These are phyloP conservation scores for Magnolia changhungtana DNA, from an alignment of 164 flowering plant genomes.

Conservation along the genomic window DNA sequence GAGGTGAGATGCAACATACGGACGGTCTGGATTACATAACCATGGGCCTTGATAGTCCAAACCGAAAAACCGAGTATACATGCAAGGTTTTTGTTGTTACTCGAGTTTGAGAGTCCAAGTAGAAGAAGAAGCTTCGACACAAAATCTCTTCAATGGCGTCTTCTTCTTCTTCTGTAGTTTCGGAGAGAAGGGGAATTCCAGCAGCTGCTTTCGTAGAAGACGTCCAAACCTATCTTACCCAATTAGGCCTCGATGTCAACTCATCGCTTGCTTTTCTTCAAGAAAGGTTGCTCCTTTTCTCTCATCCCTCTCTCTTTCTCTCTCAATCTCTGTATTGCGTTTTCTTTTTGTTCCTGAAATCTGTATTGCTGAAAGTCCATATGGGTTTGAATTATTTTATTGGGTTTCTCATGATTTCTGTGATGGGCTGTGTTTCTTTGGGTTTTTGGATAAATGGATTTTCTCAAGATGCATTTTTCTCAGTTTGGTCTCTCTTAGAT, in stretches of 20 bases:
- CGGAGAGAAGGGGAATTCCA: constrained; percentile 90
- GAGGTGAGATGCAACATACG: not conserved
- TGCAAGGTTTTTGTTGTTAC: not conserved
- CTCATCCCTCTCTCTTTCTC: not conserved
- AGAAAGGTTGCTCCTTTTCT: constrained; percentile 30
- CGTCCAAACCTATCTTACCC: constrained; percentile 68
- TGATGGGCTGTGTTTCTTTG: not conserved
- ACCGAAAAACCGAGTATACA: not conserved
- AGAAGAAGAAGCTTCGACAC: not conserved
- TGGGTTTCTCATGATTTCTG: not conserved
- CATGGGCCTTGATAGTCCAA: not conserved
- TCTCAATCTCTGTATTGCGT: not conserved
- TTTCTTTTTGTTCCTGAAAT: not conserved
- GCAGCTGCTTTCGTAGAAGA: constrained; percentile 86
- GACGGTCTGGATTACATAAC: not conserved
- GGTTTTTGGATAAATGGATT: not conserved
- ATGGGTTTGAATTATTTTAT: not conserved
- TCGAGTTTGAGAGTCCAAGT: not conserved
- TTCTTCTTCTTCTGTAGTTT: constrained; percentile 20
- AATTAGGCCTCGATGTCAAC: constrained; percentile 73
- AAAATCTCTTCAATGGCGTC: constrained; percentile 9
- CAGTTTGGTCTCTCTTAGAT: not conserved
- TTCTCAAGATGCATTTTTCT: not conserved
- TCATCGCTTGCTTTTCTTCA: constrained; percentile 80
- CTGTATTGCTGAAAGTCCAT: not conserved